Conservation (phyloP, 495 filamentous ascomycete species). For the Astrothelium macrocarpum region DNA sequence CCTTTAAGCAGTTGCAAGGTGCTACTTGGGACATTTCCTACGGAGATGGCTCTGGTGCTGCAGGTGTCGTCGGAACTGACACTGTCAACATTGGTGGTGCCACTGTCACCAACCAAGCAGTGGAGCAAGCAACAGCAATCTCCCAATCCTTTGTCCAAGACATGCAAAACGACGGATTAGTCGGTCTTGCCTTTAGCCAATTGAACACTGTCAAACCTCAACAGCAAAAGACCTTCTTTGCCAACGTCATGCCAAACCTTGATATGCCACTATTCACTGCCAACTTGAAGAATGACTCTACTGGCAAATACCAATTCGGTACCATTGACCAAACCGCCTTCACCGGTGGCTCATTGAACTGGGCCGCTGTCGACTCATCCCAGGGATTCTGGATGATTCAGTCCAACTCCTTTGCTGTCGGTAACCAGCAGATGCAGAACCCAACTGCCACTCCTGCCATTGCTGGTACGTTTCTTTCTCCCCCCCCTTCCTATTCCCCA, state of each 20-base stretch:
- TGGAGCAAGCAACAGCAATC: constrained; percentile 60
- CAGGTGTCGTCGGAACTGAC: constrained; percentile 61
- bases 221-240: constrained; percentile 71
- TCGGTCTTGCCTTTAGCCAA: constrained; percentile 65
- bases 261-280: constrained; percentile 64
- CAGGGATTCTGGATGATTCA: constrained; percentile 70
- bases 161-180: constrained; percentile 56
- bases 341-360: constrained; percentile 47
- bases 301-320: constrained; percentile 72
- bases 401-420: constrained; percentile 48
- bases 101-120: constrained; percentile 53
- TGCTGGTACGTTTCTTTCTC: constrained; percentile 12
- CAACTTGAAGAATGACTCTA: constrained; percentile 49
- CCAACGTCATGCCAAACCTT: constrained; percentile 56
- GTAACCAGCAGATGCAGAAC: constrained; percentile 29
- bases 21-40: constrained; percentile 60
- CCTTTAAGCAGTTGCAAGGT: constrained; percentile 38
- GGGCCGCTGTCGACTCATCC: constrained; percentile 51
- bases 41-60: constrained; percentile 60
- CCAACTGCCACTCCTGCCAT: constrained; percentile 30
- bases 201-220: constrained; percentile 62
- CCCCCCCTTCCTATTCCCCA: neutral
- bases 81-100: constrained; percentile 65
- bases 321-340: constrained; percentile 57
- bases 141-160: constrained; percentile 55